Base-by-base conservation (phyloP, 441 rosid species). In the Mallotus japonicus region DNA sequence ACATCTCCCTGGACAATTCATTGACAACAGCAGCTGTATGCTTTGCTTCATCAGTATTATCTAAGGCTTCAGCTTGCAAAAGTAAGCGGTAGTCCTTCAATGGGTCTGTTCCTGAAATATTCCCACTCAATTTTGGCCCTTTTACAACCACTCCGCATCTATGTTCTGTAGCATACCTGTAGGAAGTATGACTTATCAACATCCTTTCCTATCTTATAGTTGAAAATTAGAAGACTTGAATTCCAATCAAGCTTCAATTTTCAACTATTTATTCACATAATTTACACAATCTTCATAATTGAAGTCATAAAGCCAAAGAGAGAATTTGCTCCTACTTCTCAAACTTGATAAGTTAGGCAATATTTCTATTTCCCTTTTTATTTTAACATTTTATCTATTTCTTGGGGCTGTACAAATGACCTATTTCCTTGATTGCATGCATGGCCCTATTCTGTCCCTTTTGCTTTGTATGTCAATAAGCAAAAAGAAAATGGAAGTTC, bases 91-190 rank as follows among this genome's bases (percentile, higher is more conserved):
- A 84, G 87, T 92, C 98, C 66, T 95, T 92, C 83, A 95, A 82
- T n/a, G 97, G 97, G 73, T 95, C 99, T 11, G 98, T 95, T 78
- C 98, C 97, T 54, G 98, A 91, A 86, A 95, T 91, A 78, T 91
- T 95, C 62, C 99, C 98, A 72, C 98, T 92, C 49, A 95, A 80
- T 76, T 79, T 83, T 61, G 96, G 91, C 54, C 99, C 99, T 76
- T 92, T 91, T 13, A 95, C 99, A 79, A 95, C 97, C 75, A 95
- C 98, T 46, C 98, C 97, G 74, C 97, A 95, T 84, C 97, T 86
- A 73, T 92, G 97, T 71, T 95, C 97, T 32, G 97, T 95, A 54
- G 97, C 99, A 83, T 95, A 95, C 86, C 99, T 92, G 68, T 34
- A 60, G 42, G 68, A 56, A 63, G 67, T 14, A 37, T 37, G 34